Percentiles rank a stretch among this genome's conserved stretches.
Conservation (phyloP, 1,284 basidiomycete genomes). For the Ganoderma meredithae region DNA sequence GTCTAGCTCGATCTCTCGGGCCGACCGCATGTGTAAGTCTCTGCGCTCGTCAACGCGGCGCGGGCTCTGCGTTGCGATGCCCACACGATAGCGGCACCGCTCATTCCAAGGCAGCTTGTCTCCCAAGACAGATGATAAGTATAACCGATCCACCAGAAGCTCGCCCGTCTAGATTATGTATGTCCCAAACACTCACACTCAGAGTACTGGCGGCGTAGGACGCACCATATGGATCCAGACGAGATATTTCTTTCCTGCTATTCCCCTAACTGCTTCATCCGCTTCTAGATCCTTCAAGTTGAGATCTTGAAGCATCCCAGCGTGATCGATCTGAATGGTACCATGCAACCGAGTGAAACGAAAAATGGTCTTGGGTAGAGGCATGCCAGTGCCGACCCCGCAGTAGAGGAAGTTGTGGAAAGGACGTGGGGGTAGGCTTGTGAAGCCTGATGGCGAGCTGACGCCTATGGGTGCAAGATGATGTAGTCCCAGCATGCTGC, state of each 20-base stretch:
- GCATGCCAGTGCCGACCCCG: not conserved
- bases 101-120: too few relatives aligned
- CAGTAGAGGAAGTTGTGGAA: not conserved
- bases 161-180: not conserved
- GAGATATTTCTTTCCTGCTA: not conserved
- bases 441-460: not conserved
- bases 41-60: not conserved
- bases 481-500: not conserved
- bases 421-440: not conserved
- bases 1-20: too few relatives aligned
- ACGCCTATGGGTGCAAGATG: not conserved
- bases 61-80: not conserved
- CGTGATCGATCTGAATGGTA: not conserved
- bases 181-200: not conserved
- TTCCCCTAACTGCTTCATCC: not conserved
- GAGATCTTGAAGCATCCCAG: not conserved
- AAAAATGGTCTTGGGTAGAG: not conserved
- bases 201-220: not conserved
- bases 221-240: constrained; percentile 3
- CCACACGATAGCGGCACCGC: not conserved
- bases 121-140: too few relatives aligned
- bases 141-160: not conserved
- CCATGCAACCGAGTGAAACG: not conserved
- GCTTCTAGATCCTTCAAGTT: not conserved
- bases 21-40: too few relatives aligned